phyloP scores from a whole-genome alignment of 1,284 basidiomycete genomes.

The Ustilago sp. region DNA sequence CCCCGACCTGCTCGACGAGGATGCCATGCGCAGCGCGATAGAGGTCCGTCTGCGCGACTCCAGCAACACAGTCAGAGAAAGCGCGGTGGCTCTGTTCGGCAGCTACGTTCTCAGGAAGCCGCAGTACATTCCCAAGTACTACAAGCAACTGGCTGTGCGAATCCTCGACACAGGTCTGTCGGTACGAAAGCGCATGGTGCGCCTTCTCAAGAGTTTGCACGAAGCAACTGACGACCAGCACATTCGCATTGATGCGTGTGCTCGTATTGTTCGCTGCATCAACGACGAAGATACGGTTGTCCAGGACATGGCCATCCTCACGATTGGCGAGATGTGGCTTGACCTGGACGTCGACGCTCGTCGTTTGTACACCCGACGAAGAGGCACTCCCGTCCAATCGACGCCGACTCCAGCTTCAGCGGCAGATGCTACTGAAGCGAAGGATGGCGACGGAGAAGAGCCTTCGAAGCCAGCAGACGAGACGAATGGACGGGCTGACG shows the following conservation, averaged over 20 bases:
- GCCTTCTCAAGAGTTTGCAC: constrained; percentile 87
- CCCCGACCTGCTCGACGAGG: constrained; percentile 48
- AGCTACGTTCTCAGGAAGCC: constrained; percentile 91
- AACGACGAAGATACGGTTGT: constrained; percentile 92
- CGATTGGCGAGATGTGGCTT: constrained; percentile 91
- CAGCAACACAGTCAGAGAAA: constrained; percentile 92
- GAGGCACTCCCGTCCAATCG: constrained; percentile 19
- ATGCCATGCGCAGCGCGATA: constrained; percentile 73
- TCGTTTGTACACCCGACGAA: constrained; percentile 26
- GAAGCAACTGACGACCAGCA: constrained; percentile 74
- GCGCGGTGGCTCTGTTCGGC: constrained; percentile 92
- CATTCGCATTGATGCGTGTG: constrained; percentile 83
- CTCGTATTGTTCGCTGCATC: constrained; percentile 83
- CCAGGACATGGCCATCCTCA: constrained; percentile 85
- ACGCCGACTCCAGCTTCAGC: constrained; percentile 8
- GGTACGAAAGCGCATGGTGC: constrained; percentile 94
- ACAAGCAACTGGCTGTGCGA: constrained; percentile 83
- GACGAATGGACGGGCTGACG: background rate
- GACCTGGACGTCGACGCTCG: constrained; percentile 42
- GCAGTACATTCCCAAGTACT: constrained; percentile 85
- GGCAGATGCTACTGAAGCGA: constrained; percentile 4
- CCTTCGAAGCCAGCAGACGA: background rate
- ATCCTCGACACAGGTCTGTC: constrained; percentile 91
- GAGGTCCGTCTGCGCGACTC: constrained; percentile 88
- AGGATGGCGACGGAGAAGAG: background rate